Conservation (phyloP, 202 grass and related monocot species). For the Carex arenaria region DNA sequence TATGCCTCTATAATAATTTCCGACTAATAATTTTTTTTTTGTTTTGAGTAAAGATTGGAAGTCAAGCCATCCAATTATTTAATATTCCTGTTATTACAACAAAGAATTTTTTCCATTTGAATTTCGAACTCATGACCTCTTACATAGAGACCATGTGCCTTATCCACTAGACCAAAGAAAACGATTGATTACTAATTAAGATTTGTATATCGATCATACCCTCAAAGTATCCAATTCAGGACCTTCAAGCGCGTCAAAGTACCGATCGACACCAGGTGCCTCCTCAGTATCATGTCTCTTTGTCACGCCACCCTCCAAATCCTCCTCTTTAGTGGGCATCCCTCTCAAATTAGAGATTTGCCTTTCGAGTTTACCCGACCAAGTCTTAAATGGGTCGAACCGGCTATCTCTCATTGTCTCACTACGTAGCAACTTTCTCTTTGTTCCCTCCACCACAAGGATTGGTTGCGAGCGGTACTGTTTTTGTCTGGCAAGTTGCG, state of each 20-base stretch:
- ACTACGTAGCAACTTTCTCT: conserved; percentile 11
- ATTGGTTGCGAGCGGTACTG: conserved; percentile 57
- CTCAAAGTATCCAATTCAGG: conserved; percentile 80
- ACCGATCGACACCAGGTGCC: conserved; percentile 59
- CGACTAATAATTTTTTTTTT: background rate
- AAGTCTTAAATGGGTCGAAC: conserved; percentile 87
- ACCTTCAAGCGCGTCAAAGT: conserved; percentile 83
- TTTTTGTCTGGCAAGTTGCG: conserved; percentile 35
- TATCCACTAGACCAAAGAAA: background rate
- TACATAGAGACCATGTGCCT: too few species aligned
- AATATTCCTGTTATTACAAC: too few species aligned
- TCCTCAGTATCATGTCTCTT: conserved; percentile 45
- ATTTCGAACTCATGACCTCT: too few species aligned
- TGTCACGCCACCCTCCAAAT: background rate
- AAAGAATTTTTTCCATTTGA: too few species aligned
- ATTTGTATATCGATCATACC: conserved; percentile 27
- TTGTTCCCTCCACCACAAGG: conserved; percentile 9
- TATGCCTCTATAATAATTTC: too few species aligned
- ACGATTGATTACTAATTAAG: background rate
- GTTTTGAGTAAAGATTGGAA: too few species aligned
- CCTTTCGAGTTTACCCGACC: conserved; percentile 72
- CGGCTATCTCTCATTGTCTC: conserved; percentile 48
- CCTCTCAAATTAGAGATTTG: conserved; percentile 79
- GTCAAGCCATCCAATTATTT: too few species aligned
- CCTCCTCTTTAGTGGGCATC: conserved; percentile 22